These are phyloP conservation scores for Colletotrichum karsti DNA, from an alignment of 2,329 filamentous ascomycete species.

Conservation along the genomic window DNA sequence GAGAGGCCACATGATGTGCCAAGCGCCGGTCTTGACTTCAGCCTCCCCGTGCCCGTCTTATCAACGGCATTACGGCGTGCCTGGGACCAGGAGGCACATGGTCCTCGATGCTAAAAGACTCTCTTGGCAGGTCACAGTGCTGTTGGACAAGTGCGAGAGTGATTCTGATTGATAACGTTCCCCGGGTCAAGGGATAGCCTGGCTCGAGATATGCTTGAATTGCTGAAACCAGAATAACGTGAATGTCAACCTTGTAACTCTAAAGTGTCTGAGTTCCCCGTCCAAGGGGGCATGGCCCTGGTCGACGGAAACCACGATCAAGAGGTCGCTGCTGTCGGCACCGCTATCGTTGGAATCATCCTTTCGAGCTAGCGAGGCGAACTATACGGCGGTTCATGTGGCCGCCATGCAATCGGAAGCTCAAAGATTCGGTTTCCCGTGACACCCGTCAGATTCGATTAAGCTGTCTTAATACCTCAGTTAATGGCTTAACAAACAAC, in stretches of 20 bases:
- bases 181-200: background rate
- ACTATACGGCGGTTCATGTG: background rate
- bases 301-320: background rate
- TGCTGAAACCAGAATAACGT: background rate
- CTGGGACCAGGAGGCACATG: background rate
- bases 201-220: slow-evolving; percentile 20
- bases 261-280: background rate
- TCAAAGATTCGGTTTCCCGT: background rate
- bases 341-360: background rate
- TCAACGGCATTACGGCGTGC: background rate
- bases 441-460: background rate
- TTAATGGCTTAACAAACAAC: background rate
- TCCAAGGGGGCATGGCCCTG: background rate
- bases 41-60: background rate
- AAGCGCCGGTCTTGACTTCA: rapidly evolving
- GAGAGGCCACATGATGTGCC: background rate
- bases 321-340: background rate
- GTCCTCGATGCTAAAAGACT: background rate
- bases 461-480: background rate
- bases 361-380: background rate
- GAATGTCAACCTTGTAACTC: background rate
- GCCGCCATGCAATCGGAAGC: background rate
- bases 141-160: background rate
- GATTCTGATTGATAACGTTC: background rate
- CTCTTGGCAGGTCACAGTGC: slow-evolving; percentile 18